Evolutionary conservation across 2,329 filamentous ascomycete species (phyloP).

Genomic region (Lasiodiplodia gonubiensis): DNA sequence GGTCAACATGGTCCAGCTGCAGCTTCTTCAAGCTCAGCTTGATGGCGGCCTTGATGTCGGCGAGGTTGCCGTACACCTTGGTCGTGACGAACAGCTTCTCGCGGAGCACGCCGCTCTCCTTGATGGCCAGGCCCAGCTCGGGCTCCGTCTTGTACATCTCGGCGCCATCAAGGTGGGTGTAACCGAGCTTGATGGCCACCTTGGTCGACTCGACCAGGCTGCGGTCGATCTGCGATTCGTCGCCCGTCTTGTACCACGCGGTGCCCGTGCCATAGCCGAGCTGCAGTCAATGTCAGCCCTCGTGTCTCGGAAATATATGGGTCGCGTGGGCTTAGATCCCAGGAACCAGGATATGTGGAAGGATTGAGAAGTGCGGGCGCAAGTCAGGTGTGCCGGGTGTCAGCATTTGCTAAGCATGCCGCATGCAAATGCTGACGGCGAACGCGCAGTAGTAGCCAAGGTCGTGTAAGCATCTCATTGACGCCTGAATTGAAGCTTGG

Average conservation of each 20-base stretch:
- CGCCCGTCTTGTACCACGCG: conserved; percentile 63
- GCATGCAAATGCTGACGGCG: background rate
- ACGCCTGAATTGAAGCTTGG: background rate
- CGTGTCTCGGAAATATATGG: background rate
- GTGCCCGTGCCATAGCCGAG: conserved; percentile 76
- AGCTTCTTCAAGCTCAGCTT: conserved; percentile 64
- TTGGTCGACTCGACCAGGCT: conserved; percentile 62
- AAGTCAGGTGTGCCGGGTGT: too few relatives aligned
- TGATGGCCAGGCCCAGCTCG: conserved; percentile 56
- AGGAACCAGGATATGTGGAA: too few relatives aligned
- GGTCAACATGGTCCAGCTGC: conserved; percentile 65
- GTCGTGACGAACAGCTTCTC: conserved; percentile 60
- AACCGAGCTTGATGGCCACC: conserved; percentile 71
- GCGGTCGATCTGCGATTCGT: conserved; percentile 61
- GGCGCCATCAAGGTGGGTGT: conserved; percentile 75
- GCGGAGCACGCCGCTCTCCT: conserved; percentile 50
- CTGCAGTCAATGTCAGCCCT: conserved; percentile 45
- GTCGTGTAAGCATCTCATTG: background rate
- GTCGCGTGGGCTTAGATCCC: too few relatives aligned
- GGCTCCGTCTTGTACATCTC: conserved; percentile 64
- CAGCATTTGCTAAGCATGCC: conserved; percentile 3
- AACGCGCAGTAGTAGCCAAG: background rate
- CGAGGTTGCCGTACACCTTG: conserved; percentile 60
- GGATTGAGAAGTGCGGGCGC: background rate
- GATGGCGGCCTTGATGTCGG: conserved; percentile 62